Evolutionary conservation across 2,329 filamentous ascomycete genomes (phyloP).

Genomic region (Parastagonospora avenae): DNA sequence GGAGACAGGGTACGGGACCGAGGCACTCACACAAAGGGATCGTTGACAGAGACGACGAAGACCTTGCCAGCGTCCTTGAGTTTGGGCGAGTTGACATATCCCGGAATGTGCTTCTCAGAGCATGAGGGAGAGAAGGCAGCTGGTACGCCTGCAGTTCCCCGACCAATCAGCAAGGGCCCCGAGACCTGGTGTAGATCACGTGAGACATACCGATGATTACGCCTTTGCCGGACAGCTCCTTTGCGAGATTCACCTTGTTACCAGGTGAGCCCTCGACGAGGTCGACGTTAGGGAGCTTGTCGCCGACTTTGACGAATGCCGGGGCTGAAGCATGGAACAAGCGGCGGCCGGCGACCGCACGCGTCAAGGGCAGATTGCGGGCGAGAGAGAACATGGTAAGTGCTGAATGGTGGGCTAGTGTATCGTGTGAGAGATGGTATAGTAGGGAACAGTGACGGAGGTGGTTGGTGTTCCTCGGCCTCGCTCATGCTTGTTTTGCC

Average conservation of each 20-base stretch:
- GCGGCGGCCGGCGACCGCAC: constrained; percentile 26
- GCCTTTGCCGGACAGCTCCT: constrained; percentile 75
- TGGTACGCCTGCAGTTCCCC: constrained; percentile 36
- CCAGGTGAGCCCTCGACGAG: constrained; percentile 85
- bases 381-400: constrained; percentile 33
- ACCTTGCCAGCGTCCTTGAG: constrained; percentile 81
- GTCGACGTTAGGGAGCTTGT: constrained; percentile 76
- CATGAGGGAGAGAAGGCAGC: constrained; percentile 62
- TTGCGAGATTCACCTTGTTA: constrained; percentile 85
- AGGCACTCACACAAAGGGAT: constrained; percentile 81
- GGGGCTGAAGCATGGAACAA: constrained; percentile 69
- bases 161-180: constrained; percentile 10
- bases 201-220: constrained; percentile 66
- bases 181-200: constrained; percentile 3
- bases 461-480: constrained; percentile 4
- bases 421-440: constrained; percentile 6
- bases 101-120: constrained; percentile 76
- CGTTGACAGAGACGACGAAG: constrained; percentile 91
- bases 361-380: constrained; percentile 33
- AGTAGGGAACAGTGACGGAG: constrained; percentile 5
- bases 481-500: constrained; percentile 1
- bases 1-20: not conserved
- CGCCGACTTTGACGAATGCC: constrained; percentile 74
- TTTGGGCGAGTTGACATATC: constrained; percentile 80
- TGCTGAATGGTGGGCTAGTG: constrained; percentile 3